Base-by-base conservation (phyloP, 805 yeast species). In the Cyberlindnera maritima region DNA sequence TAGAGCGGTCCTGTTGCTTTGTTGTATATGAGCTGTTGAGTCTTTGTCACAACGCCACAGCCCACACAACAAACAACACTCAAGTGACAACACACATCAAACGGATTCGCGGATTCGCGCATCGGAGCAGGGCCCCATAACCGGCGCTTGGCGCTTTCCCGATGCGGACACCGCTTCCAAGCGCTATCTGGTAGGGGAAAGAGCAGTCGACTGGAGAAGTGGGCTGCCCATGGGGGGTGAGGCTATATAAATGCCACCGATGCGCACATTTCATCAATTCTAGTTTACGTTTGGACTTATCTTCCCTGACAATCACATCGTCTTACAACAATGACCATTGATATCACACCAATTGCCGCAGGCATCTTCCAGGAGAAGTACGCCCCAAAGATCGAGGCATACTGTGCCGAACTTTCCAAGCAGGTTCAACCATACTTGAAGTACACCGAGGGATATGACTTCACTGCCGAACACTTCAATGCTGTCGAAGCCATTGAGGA, bases 331-430 rank as follows among this genome's bases (percentile, higher is more conserved):
- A 43, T 41, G 49, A 29, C 42, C 3, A 39, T 39, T 11, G 35
- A 35, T 4, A 41, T 41, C n/a, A 35, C 21, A 4, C 44, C 44
- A 9, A 34, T 36, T 29, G 8, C 36, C 2, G 36, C 41, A 43
- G 44, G 39, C 15, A 41, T 41, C 39, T 41, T 40, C 50, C 50
- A 54, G 38, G 40, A 50, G 39, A 40, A 33, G 13, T 58, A 57
- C 53, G 42, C 47, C 4, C 62, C 62, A 45, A 56, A 50, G 49
- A 54, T 58, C 41, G 39, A 50, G 19, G 48, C 54, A 1, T 55
- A 58, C 47, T 49, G 46, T 33, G 53, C 48, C 3, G 53, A 46
- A 5, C 45, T 57, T 7, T 46, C 45, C 6, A 41, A 49, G 28
- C 52, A 59, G 36, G 52, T 58, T 4, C 52, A 48, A n/a, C 61